These are phyloP conservation scores for Begonia peltatifolia DNA, from an alignment of 306 rosid species.

Conservation along the genomic window DNA sequence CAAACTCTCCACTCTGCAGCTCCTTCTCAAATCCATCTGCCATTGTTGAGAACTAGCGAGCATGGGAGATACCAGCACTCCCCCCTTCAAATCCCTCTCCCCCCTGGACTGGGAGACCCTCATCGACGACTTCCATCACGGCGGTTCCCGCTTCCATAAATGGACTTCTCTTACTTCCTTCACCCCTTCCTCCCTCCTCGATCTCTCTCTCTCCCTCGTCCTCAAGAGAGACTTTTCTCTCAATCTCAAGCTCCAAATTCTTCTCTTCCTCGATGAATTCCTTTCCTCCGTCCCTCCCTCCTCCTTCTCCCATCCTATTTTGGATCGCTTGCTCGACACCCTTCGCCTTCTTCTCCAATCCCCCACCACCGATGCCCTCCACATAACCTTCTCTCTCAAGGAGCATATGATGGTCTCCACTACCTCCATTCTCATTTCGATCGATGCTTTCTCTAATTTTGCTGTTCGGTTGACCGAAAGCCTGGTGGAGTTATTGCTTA, in stretches of 20 bases:
- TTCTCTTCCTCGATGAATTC: slow-evolving; percentile 75
- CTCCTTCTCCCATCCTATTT: slow-evolving; percentile 15
- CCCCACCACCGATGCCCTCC: slow-evolving; percentile 36
- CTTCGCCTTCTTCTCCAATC: slow-evolving; percentile 48
- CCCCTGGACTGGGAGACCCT: slow-evolving; percentile 68
- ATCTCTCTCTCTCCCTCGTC: slow-evolving; percentile 49
- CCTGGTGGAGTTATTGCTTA: slow-evolving; percentile 50
- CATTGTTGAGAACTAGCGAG: background rate
- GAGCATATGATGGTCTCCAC: slow-evolving; percentile 76
- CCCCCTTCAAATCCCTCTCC: slow-evolving; percentile 43
- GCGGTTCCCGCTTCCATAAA: slow-evolving; percentile 33
- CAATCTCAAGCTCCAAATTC: slow-evolving; percentile 42
- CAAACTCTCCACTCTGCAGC: background rate
- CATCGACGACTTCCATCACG: slow-evolving; percentile 71
- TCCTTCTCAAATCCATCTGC: too few species aligned
- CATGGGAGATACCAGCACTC: slow-evolving; percentile 31
- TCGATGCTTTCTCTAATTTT: slow-evolving; percentile 16
- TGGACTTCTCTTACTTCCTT: slow-evolving; percentile 31
- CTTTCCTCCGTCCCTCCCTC: slow-evolving; percentile 13
- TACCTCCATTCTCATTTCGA: slow-evolving; percentile 48
- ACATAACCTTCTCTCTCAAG: slow-evolving; percentile 42
- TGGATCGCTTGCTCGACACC: slow-evolving; percentile 45
- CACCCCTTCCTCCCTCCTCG: slow-evolving; percentile 25
- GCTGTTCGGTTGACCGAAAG: slow-evolving; percentile 15
- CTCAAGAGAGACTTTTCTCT: slow-evolving; percentile 59